Percentiles rank a stretch among this genome's conserved stretches.
Conservation (phyloP, 768 basidiomycete species). For the Mrakia blollopis region DNA sequence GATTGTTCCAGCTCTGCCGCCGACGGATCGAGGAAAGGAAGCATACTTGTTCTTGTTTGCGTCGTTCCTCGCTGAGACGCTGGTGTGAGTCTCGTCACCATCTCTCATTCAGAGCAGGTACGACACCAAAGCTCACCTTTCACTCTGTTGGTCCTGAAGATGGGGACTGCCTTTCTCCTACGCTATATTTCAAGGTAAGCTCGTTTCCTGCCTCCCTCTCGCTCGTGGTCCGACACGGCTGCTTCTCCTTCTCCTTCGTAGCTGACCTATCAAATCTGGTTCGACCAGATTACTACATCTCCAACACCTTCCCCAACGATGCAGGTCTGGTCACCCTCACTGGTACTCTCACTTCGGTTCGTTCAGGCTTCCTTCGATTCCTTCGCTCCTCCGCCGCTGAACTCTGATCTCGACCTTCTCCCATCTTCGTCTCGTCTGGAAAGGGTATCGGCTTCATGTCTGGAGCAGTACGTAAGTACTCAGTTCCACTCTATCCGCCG, state of each 20-base stretch:
- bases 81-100: constrained; percentile 6
- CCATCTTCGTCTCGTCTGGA: too few species aligned
- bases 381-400: too few species aligned
- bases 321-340: not conserved
- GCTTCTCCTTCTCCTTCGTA: not conserved
- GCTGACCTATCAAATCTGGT: not conserved
- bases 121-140: too few species aligned
- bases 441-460: not conserved
- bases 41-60: not conserved
- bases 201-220: too few species aligned
- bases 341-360: not conserved
- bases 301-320: not conserved
- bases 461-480: not conserved
- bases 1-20: not conserved
- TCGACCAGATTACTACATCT: not conserved
- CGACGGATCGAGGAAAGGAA: not conserved
- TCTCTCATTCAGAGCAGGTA: too few species aligned
- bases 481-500: not conserved
- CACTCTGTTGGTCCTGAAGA: not conserved
- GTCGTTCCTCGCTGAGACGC: not conserved
- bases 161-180: not conserved
- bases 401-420: too few species aligned
- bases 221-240: too few species aligned
- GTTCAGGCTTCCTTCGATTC: too few species aligned
- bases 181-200: not conserved